These are phyloP conservation scores for Melanopsichium pennsylvanicum DNA, from an alignment of 1,284 basidiomycete species.

Conservation along the genomic window DNA sequence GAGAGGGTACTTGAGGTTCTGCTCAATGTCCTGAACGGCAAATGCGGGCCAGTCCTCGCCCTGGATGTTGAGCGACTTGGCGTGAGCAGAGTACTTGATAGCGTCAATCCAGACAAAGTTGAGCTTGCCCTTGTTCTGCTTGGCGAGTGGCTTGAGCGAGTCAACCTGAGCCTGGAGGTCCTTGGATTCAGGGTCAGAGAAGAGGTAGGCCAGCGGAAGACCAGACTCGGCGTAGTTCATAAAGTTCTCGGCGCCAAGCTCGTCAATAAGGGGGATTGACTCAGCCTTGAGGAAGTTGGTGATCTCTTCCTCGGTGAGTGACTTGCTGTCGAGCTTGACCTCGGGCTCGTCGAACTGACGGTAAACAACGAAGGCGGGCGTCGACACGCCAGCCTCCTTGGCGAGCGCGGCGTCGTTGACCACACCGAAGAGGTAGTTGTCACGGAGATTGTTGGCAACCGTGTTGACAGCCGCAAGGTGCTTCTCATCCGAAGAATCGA, in stretches of 20 bases:
- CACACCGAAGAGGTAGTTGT: slow-evolving; percentile 90
- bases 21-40: slow-evolving; percentile 85
- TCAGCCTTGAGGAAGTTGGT: slow-evolving; percentile 76
- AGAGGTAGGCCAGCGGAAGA: slow-evolving; percentile 93
- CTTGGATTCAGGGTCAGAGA: slow-evolving; percentile 81
- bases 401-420: slow-evolving; percentile 72
- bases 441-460: slow-evolving; percentile 85
- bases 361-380: slow-evolving; percentile 89
- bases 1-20: slow-evolving; percentile 88
- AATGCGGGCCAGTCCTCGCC: slow-evolving; percentile 87
- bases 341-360: slow-evolving; percentile 89
- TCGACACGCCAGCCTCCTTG: slow-evolving; percentile 74
- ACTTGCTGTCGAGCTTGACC: slow-evolving; percentile 69
- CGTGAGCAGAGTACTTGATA: slow-evolving; percentile 90
- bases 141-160: slow-evolving; percentile 78
- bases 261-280: slow-evolving; percentile 86
- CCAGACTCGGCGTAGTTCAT: slow-evolving; percentile 80
- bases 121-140: slow-evolving; percentile 81
- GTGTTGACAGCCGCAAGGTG: slow-evolving; percentile 73
- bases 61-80: slow-evolving; percentile 86
- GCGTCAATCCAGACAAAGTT: slow-evolving; percentile 99
- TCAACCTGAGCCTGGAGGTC: slow-evolving; percentile 76
- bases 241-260: slow-evolving; percentile 95
- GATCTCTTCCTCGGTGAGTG: slow-evolving; percentile 70
- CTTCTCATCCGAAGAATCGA: slow-evolving; percentile 75